A percentile compares a stretch with the other conserved stretches of the same genome.
Evolutionary conservation across 371 early-diverging fungal species (phyloP).

Genomic region (Sporodiniella umbellata): DNA sequence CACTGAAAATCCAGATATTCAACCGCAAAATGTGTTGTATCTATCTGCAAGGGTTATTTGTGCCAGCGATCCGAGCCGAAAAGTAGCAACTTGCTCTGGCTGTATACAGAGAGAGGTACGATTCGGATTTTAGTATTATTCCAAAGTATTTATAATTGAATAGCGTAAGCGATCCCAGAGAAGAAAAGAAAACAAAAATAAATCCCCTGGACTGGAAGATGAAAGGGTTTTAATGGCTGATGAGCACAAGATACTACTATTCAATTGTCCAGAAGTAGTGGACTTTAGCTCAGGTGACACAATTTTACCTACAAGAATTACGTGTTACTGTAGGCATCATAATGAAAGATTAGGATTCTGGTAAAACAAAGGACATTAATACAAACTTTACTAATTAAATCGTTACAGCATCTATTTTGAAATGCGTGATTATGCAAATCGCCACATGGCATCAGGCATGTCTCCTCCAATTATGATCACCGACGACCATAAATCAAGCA

Average conservation of each 20-base stretch:
- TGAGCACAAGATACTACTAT: constrained; percentile 74
- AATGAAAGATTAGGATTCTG: constrained; percentile 88
- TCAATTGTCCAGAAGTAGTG: constrained; percentile 83
- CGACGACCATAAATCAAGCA: constrained; percentile 92
- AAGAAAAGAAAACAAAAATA: constrained; percentile 46
- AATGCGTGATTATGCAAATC: constrained; percentile 68
- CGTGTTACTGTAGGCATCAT: constrained; percentile 95
- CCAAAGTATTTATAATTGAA: background rate
- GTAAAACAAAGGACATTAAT: constrained; percentile 6
- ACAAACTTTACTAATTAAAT: background rate
- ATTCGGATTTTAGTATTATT: background rate
- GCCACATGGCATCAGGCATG: constrained; percentile 74
- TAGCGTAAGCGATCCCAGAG: constrained; percentile 54
- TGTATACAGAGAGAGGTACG: constrained; percentile 83
- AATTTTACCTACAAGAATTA: constrained; percentile 88
- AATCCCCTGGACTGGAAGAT: constrained; percentile 28
- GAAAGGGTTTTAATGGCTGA: constrained; percentile 59
- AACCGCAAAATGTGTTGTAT: constrained; percentile 52
- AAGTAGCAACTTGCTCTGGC: constrained; percentile 78
- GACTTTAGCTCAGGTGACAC: constrained; percentile 90
- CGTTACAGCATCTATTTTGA: constrained; percentile 64
- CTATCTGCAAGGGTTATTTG: constrained; percentile 82
- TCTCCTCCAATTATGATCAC: constrained; percentile 95
- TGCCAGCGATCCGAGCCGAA: constrained; percentile 76
- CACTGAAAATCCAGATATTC: constrained; percentile 15